A percentile compares a stretch with the other conserved stretches of the same genome.
phyloP scores from a whole-genome alignment of 768 basidiomycete genomes.

The Pulveroboletus sp. region DNA sequence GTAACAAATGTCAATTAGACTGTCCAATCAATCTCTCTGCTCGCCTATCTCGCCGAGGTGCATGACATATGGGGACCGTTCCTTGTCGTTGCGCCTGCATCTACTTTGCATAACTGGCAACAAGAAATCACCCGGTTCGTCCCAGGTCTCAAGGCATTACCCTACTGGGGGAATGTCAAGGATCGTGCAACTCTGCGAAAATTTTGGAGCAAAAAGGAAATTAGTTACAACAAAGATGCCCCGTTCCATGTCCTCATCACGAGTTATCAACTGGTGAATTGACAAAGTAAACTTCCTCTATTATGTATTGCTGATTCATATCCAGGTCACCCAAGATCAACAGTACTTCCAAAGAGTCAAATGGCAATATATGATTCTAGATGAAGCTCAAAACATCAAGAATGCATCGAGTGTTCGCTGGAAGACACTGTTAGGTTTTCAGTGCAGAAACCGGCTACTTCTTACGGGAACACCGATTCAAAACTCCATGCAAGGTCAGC shows the following conservation, averaged over 20 bases:
- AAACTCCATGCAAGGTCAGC: constrained; percentile 96
- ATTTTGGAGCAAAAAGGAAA: constrained; percentile 98
- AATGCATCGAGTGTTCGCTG: constrained; percentile 93
- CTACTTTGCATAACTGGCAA: constrained; percentile 99
- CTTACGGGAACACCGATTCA: constrained; percentile 98
- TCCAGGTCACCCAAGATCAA: constrained; percentile 90
- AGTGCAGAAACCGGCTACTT: constrained; percentile 91
- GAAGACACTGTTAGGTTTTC: constrained; percentile 95
- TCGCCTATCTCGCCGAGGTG: constrained; percentile 93
- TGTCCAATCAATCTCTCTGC: constrained; percentile 94
- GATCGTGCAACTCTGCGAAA: constrained; percentile 92
- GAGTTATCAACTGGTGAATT: constrained; percentile 87
- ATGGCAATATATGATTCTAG: constrained; percentile 99
- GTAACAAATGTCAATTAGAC: constrained; percentile 50
- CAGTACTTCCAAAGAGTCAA: constrained; percentile 97
- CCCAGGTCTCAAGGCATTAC: constrained; percentile 88
- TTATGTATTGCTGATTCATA: constrained; percentile 3
- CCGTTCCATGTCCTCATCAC: constrained; percentile 97
- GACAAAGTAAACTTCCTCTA: neutral
- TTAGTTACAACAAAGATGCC: constrained; percentile 91
- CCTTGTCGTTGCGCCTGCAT: constrained; percentile 94
- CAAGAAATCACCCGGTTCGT: constrained; percentile 97
- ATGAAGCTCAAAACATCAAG: constrained; percentile 99
- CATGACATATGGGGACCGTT: constrained; percentile 99
- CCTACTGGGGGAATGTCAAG: constrained; percentile 98